A percentile compares a stretch with the other conserved stretches of the same genome.
Evolutionary conservation across 2,329 filamentous ascomycete genomes (phyloP).

Genomic region (Colletotrichum sp.): DNA sequence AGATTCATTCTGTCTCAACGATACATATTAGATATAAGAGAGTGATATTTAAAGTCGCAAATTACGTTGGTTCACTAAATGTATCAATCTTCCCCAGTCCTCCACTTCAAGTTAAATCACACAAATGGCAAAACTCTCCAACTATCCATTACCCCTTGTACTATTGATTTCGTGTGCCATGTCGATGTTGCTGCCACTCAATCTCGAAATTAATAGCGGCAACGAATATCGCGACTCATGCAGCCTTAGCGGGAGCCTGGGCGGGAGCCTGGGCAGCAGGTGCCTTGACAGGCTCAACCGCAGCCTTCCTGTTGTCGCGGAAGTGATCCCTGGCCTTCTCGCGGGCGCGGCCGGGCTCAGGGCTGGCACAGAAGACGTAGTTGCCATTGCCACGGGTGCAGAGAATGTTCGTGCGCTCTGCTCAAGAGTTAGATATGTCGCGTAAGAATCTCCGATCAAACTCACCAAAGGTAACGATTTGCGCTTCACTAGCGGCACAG

Average conservation of each 20-base stretch:
- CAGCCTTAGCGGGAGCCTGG: not conserved
- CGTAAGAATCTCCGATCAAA: not conserved
- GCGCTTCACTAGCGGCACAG: constrained; percentile 1
- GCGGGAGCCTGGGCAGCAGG: not conserved
- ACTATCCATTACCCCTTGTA: not conserved
- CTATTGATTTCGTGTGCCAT: not conserved
- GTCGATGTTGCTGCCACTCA: not conserved
- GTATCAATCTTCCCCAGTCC: not conserved
- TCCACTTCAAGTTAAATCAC: not conserved
- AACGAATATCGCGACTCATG: not conserved
- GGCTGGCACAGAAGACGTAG: constrained; percentile 14
- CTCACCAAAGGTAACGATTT: constrained; percentile 13
- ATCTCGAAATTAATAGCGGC: not conserved
- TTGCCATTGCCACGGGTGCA: constrained; percentile 2
- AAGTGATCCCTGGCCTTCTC: constrained; percentile 17
- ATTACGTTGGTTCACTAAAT: not conserved
- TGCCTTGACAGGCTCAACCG: not conserved
- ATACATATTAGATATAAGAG: not conserved
- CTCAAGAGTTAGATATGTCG: not conserved
- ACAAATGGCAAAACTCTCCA: not conserved
- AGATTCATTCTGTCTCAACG: too few relatives aligned
- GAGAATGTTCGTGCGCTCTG: not conserved
- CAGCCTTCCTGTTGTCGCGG: not conserved
- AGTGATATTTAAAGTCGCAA: not conserved
- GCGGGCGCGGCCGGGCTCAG: constrained; percentile 1